A percentile compares a stretch with the other conserved stretches of the same genome.
Conservation (phyloP, 1,139 yeast genomes). For the Debaryomyces singareniensis region DNA sequence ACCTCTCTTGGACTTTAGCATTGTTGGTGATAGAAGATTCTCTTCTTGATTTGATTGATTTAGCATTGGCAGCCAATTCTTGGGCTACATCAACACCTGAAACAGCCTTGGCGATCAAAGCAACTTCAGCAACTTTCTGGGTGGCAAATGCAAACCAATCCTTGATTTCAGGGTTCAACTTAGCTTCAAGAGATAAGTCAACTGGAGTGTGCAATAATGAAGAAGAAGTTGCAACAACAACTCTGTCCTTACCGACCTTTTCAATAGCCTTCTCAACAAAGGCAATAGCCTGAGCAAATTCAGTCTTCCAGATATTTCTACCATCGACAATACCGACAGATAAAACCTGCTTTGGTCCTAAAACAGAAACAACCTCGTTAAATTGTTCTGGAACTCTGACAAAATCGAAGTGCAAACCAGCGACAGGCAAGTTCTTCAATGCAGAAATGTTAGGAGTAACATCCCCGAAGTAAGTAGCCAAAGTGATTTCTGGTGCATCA, state of each 20-base stretch:
- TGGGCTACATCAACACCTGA: constrained; percentile 67
- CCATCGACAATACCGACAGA: constrained; percentile 98
- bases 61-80: constrained; percentile 78
- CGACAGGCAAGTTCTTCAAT: constrained; percentile 82
- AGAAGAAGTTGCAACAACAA: constrained; percentile 89
- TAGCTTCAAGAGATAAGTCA: constrained; percentile 85
- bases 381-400: constrained; percentile 96
- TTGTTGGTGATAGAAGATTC: constrained; percentile 87
- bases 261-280: constrained; percentile 76
- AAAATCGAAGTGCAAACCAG: constrained; percentile 95
- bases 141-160: constrained; percentile 99
- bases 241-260: constrained; percentile 84
- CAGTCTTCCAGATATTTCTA: constrained; percentile 99
- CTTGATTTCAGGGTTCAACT: constrained; percentile 84
- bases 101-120: constrained; percentile 80
- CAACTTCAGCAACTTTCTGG: constrained; percentile 91
- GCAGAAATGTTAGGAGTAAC: constrained; percentile 94
- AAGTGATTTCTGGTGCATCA: constrained; percentile 68
- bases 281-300: constrained; percentile 79
- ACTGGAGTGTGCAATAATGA: constrained; percentile 98
- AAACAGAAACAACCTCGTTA: constrained; percentile 66
- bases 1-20: constrained; percentile 83
- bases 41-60: constrained; percentile 79
- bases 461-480: constrained; percentile 96
- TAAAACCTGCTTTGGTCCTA: constrained; percentile 61